phyloP scores from a whole-genome alignment of 2,329 filamentous ascomycete genomes.

The Xylaria sp. region DNA sequence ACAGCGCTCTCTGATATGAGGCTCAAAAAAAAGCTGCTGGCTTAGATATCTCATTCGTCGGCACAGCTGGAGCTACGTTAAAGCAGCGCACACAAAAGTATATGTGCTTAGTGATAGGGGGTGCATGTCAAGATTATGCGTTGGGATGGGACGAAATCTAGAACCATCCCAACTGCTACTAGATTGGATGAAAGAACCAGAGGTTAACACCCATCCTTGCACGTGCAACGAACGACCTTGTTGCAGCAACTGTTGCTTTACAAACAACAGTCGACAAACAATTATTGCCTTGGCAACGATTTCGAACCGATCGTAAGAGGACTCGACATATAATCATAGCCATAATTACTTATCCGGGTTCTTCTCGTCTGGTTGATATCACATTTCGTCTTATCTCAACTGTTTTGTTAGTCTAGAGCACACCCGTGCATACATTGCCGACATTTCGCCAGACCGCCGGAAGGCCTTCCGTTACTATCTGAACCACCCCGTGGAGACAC shows the following conservation, averaged over 20 bases:
- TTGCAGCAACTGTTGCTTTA: not conserved
- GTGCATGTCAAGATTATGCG: slow-evolving; percentile 8
- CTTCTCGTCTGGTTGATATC: not conserved
- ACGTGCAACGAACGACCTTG: slow-evolving; percentile 6
- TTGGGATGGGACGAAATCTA: slow-evolving; percentile 18
- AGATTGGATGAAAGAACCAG: not conserved
- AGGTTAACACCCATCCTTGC: not conserved
- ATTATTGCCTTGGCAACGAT: not conserved
- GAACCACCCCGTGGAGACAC: not conserved
- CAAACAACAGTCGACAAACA: not conserved
- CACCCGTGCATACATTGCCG: slow-evolving; percentile 1
- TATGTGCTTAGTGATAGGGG: slow-evolving; percentile 17
- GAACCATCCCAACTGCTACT: slow-evolving; percentile 1
- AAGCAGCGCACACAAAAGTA: slow-evolving; percentile 18
- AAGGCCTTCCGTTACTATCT: slow-evolving; percentile 19
- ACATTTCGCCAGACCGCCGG: slow-evolving; percentile 26
- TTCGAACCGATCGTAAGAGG: not conserved
- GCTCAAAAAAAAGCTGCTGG: not conserved
- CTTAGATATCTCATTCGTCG: slow-evolving; percentile 12
- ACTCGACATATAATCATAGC: not conserved
- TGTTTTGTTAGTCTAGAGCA: too few relatives aligned
- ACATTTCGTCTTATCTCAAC: slow-evolving; percentile 4
- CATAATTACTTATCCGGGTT: not conserved
- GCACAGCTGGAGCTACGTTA: slow-evolving; percentile 6
- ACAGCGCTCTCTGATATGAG: slow-evolving; percentile 20